phyloP scores from a whole-genome alignment of 805 yeast species.

The Kodamaea nitidulidarum region DNA sequence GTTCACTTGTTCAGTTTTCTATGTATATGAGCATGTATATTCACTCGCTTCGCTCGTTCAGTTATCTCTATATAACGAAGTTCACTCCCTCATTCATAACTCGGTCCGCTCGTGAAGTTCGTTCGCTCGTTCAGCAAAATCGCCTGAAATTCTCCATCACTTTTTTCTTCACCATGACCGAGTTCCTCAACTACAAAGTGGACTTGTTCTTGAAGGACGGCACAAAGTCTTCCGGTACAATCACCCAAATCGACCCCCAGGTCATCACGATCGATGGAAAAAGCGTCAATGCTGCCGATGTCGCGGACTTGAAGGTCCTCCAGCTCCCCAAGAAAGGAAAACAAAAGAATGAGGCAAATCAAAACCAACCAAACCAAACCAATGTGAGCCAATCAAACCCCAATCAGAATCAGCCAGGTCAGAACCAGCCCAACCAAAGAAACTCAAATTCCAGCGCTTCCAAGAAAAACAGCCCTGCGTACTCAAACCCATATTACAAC shows the following conservation, averaged over 20 bases:
- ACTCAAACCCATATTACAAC: constrained; percentile 1
- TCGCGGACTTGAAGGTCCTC: constrained; percentile 53
- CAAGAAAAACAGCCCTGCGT: not conserved
- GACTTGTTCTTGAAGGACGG: constrained; percentile 38
- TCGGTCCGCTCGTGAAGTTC: too few species aligned
- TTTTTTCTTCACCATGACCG: constrained; percentile 24
- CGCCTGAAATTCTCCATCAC: too few species aligned
- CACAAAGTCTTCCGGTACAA: constrained; percentile 29
- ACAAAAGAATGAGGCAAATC: constrained; percentile 9
- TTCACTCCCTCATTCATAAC: too few species aligned
- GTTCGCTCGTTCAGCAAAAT: too few species aligned
- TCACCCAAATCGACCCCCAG: constrained; percentile 28
- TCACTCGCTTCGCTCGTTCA: too few species aligned
- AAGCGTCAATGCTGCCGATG: constrained; percentile 31
- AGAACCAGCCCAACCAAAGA: not conserved
- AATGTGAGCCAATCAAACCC: not conserved
- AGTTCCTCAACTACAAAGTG: constrained; percentile 40
- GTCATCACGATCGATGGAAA: constrained; percentile 24
- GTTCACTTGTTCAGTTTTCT: too few species aligned
- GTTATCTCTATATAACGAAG: too few species aligned
- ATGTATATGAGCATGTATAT: too few species aligned
- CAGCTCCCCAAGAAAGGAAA: constrained; percentile 41
- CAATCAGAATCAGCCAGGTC: not conserved
- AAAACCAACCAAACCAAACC: not conserved
- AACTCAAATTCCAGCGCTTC: not conserved